Base-by-base conservation (phyloP, 345 rosid species). In the Angophora floribunda region DNA sequence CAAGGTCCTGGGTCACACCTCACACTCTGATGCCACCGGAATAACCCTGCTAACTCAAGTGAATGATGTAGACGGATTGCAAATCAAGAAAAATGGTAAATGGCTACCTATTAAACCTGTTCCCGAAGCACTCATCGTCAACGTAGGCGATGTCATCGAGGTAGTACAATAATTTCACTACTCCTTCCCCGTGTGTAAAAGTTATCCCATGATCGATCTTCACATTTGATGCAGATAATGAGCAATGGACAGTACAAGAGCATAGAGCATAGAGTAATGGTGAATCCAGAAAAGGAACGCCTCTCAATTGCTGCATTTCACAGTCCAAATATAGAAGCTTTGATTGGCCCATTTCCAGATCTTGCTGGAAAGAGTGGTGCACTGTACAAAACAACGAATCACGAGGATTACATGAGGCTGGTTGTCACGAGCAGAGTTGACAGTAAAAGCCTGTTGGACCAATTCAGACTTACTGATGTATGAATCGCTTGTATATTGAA, bases 191-290 rank as follows among this genome's bases (percentile, higher is more conserved):
- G 3, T 70, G 82, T 1, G 1, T 70, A 36, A 70, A 70, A 70
- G 47, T 36, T 24, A 70, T 70, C 24, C 2, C 7, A 36, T 36
- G 13, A 36, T 70, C 5, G 47, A 70, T 70, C 47, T 26, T 70
- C 41, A 30, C 4, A 4, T 88, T 17, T 4, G 22, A 67, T 88
- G 90, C 87, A 89, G 88, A 86, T 89, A 86, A 89, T 89, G 90
- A 89, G 90, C 88, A 89, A 89, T 26, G 88, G 86, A 79, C 92
- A 55, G 85, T 88, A 94, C 65, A 93, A 91, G 85, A 92, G 94
- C 86, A 92, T 93, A 19, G 91, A 92, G 86, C 95, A 95, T 75
- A 91, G 95, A 79, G 95, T 88, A 6, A 87, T 93, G 16, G 92
- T 91, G 75, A 91, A 94, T 80, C 88, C 88, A 52, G 86, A 88